phyloP scores from a whole-genome alignment of 1,284 basidiomycete species.

The Fistulinella cinereoalba region DNA sequence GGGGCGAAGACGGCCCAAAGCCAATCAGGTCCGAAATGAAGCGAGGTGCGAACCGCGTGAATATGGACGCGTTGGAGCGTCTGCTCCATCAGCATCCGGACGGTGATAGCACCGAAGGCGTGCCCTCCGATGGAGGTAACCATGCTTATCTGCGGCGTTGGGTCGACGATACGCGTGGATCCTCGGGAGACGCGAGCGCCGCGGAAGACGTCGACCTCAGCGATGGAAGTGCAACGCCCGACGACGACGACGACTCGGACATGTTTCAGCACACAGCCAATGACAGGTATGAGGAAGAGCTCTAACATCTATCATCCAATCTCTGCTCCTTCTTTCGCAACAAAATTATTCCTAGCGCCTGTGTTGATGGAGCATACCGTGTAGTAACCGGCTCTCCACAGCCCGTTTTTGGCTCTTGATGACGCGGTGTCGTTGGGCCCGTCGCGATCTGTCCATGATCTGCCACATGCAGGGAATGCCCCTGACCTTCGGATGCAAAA shows the following conservation, averaged over 20 bases:
- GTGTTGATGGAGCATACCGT: no score
- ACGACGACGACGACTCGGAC: conserved; percentile 10
- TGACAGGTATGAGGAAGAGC: conserved; percentile 33
- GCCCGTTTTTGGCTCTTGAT: conserved; percentile 3
- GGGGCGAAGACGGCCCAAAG: conserved; percentile 25
- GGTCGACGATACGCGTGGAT: conserved; percentile 1
- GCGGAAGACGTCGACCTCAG: conserved; percentile 30
- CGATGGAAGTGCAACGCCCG: conserved; percentile 40
- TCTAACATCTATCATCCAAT: conserved; percentile 11
- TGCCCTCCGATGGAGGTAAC: conserved; percentile 10
- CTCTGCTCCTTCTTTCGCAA: conserved; percentile 3
- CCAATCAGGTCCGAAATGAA: conserved; percentile 18
- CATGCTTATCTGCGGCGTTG: conserved; percentile 5
- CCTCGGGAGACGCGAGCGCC: conserved; percentile 1
- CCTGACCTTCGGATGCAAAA: background rate
- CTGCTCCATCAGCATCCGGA: conserved; percentile 26
- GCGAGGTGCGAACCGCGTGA: conserved; percentile 30
- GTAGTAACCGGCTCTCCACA: no score
- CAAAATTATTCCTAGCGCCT: background rate
- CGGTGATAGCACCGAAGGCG: background rate
- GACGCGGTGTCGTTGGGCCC: conserved; percentile 29
- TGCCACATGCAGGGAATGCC: background rate
- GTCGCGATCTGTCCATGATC: background rate
- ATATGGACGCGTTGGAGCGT: conserved; percentile 39
- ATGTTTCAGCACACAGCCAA: conserved; percentile 8